A percentile compares a stretch with the other conserved stretches of the same genome.
Evolutionary conservation across 495 filamentous ascomycete genomes (phyloP).

Genomic region (Penicillium soppii): DNA sequence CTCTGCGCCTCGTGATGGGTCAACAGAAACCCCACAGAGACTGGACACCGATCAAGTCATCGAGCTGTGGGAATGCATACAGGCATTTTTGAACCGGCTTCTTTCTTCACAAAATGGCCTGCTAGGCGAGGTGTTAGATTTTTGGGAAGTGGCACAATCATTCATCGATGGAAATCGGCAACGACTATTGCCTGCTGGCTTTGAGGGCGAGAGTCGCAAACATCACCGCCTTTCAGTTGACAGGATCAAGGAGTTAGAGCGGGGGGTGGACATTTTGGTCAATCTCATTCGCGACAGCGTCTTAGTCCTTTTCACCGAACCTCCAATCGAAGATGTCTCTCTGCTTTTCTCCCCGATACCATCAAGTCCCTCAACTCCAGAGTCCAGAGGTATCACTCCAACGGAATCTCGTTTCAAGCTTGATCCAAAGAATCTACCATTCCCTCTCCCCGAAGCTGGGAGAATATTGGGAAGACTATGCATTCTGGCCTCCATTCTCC

Average conservation of each 20-base stretch:
- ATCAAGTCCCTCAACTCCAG: slow-evolving; percentile 69
- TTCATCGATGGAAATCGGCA: slow-evolving; percentile 89
- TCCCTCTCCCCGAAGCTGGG: slow-evolving; percentile 72
- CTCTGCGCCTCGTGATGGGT: slow-evolving; percentile 60
- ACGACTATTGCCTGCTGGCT: slow-evolving; percentile 73
- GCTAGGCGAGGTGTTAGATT: slow-evolving; percentile 84
- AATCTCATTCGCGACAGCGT: slow-evolving; percentile 77
- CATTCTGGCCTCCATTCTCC: slow-evolving; percentile 92
- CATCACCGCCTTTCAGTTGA: slow-evolving; percentile 80
- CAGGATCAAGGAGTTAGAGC: slow-evolving; percentile 69
- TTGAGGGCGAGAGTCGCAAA: slow-evolving; percentile 77
- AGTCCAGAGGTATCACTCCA: slow-evolving; percentile 47
- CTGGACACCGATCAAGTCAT: slow-evolving; percentile 75
- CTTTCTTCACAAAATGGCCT: slow-evolving; percentile 74
- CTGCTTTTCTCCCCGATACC: slow-evolving; percentile 75
- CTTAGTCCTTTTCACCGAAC: slow-evolving; percentile 79
- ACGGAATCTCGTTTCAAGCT: slow-evolving; percentile 73
- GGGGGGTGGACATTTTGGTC: slow-evolving; percentile 75
- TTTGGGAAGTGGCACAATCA: slow-evolving; percentile 87
- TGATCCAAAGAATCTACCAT: slow-evolving; percentile 71
- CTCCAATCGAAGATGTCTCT: slow-evolving; percentile 86
- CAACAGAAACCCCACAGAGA: slow-evolving; percentile 51
- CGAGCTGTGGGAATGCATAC: slow-evolving; percentile 86
- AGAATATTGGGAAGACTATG: slow-evolving; percentile 88
- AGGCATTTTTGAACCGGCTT: slow-evolving; percentile 64